Evolutionary conservation across 805 yeast species (phyloP), one percentile per base, ranked within the genome.

Genomic region (Lipomyces japonicus): DNA sequence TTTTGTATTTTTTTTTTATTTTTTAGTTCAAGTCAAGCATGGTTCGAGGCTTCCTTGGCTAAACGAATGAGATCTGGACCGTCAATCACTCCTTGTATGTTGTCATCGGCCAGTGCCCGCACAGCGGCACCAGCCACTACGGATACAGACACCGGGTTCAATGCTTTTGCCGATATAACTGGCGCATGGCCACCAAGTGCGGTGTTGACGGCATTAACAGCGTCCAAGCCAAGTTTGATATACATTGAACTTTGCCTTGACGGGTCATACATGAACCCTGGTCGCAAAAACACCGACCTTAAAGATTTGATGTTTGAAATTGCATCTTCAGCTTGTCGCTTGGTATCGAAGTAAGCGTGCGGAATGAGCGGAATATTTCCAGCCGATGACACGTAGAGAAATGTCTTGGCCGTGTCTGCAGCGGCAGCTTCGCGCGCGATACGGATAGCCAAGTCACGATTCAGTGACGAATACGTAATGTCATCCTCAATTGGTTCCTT

Each of bases 51-150:
- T 24, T 35, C 19, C 21, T 23, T 36, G 4, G 57, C 57, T 7
- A 53, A 46, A n/a, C 46, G 19, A 2, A 42, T 26, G 26, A 53
- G 10, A 3, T 46, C 42, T 3, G 36, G 45, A 19, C 40, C 18
- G n/a, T 46, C 36, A 21, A 55, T 30, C 6, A 50, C 47, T 16
- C 57, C 59, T 12, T 42, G 25, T 10, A 55, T 44, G 16, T 24
- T 35, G 22, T 39, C 50, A 24, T 51, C 53, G 9, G 35, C 47
- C 18, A 55, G 25, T 9, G 59, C 55, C 30, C 50, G 51, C 12
- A 55, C 42, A 5, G 58, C 52, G 9, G 58, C 59, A 4, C 55
- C 59, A 4, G 59, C 57, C 9, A 53, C 57, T 24, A 50, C 48
- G 10, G 54, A 42, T 6, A 51, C 45, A 4, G 57, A 46, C 10